Base-by-base conservation (phyloP, 1,284 basidiomycete species). In the Violaceomyces palustris region DNA sequence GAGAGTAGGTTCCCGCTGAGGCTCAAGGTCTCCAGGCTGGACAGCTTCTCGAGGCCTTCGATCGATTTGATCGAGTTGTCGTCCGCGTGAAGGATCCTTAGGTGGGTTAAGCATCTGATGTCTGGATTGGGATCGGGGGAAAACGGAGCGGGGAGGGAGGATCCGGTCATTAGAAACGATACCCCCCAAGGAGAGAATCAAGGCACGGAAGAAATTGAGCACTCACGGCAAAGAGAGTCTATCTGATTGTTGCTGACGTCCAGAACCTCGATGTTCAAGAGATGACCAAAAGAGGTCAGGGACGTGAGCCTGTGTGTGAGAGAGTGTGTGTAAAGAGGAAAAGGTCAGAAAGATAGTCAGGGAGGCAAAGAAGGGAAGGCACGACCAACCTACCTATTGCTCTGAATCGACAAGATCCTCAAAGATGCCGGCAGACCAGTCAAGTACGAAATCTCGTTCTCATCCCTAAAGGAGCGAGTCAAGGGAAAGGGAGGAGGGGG, bases 201-300 rank as follows among this genome's bases (percentile, higher is more conserved):
- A n/a, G n/a, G n/a, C n/a, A n/a, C n/a, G n/a, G n/a, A n/a, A n/a
- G n/a, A n/a, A n/a, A n/a, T n/a, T n/a, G 46, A 35, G 44, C 35
- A 52, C 50, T 51, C 36, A 39, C 55, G 41, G n/a, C 43, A 30
- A 18, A 67, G 45, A 15, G 60, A 88, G 56, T 92, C 88, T 42
- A 98, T 80, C 52, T 88, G 81, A 73, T 98, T 98, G 62, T 82
- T 75, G 73, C 89, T 92, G 57, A 98, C 83, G 76, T 98, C 90
- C 58, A 98, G 80, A 64, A 81, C 83, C 75, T 92, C 88, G 31
- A 98, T 79, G 73, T 88, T 87, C 28, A 79, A 77, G 59, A 98
- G 77, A 73, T 96, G 91, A 67, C 81, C 81, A 73, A 92, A 94
- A 18, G 91, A 90, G 21, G 89, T 90, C 57, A 94, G 77, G 50